Percentiles rank a stretch among this genome's conserved stretches.
These are phyloP conservation scores for Penicillium salamii DNA, from an alignment of 495 filamentous ascomycete genomes.

Conservation along the genomic window DNA sequence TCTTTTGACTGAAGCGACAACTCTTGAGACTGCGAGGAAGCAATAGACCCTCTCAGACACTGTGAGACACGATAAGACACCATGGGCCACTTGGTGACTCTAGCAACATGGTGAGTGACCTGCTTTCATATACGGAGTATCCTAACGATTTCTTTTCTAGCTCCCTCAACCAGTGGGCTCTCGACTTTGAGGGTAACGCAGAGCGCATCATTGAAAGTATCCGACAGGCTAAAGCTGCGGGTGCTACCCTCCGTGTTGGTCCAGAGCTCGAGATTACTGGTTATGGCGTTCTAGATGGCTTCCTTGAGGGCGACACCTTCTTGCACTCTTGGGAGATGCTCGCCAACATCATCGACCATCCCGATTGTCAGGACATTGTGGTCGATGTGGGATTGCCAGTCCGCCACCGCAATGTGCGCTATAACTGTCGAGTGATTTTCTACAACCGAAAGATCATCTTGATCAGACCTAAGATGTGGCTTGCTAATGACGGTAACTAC, in stretches of 20 bases:
- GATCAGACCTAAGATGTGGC: slow-evolving; percentile 79
- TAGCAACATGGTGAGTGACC: slow-evolving; percentile 37
- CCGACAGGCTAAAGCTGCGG: slow-evolving; percentile 62
- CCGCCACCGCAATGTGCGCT: slow-evolving; percentile 63
- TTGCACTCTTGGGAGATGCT: slow-evolving; percentile 75
- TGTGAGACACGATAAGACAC: slow-evolving; percentile 40
- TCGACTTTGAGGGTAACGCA: slow-evolving; percentile 78
- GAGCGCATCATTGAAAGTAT: slow-evolving; percentile 76
- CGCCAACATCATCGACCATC: slow-evolving; percentile 50
- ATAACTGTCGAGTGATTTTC: slow-evolving; percentile 61
- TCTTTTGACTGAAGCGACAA: neutral
- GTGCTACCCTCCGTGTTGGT: slow-evolving; percentile 71
- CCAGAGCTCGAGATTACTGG: slow-evolving; percentile 68
- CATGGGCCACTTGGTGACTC: slow-evolving; percentile 42
- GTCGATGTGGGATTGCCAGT: slow-evolving; percentile 72
- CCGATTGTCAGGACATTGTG: slow-evolving; percentile 70
- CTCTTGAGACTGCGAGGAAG: neutral
- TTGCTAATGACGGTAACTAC: slow-evolving; percentile 65
- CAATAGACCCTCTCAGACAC: slow-evolving; percentile 7
- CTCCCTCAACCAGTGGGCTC: slow-evolving; percentile 56
- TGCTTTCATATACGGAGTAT: neutral
- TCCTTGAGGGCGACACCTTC: slow-evolving; percentile 46
- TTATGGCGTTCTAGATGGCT: slow-evolving; percentile 51
- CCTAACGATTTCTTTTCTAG: slow-evolving; percentile 17
- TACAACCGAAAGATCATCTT: slow-evolving; percentile 66